These are phyloP conservation scores for Vitis riparia DNA, from an alignment of 164 flowering plant species.

Conservation along the genomic window DNA sequence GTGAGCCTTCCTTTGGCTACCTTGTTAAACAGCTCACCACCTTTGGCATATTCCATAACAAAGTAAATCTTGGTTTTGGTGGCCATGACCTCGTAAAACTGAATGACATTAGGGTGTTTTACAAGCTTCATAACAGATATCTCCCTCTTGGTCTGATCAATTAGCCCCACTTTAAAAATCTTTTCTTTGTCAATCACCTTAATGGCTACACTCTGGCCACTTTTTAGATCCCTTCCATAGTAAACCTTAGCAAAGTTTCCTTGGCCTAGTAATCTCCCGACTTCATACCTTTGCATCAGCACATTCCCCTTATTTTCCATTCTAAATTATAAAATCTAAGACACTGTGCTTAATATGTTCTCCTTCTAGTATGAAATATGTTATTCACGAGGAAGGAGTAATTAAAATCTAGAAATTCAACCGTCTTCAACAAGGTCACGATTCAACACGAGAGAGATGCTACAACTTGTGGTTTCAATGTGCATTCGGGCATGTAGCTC, in stretches of 20 bases:
- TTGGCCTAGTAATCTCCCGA: conserved; percentile 56
- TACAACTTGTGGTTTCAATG: conserved; percentile 1
- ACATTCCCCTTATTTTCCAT: conserved; percentile 42
- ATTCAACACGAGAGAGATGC: conserved; percentile 12
- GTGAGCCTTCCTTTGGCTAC: conserved; percentile 46
- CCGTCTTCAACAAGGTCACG: conserved; percentile 30
- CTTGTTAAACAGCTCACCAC: conserved; percentile 59
- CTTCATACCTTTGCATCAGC: conserved; percentile 45
- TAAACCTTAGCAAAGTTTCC: conserved; percentile 62
- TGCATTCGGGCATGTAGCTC: conserved; percentile 5
- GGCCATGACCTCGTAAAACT: conserved; percentile 60
- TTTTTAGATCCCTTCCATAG: conserved; percentile 33
- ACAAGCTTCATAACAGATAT: conserved; percentile 48
- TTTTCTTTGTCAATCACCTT: conserved; percentile 63
- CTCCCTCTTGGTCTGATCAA: conserved; percentile 51
- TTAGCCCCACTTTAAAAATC: conserved; percentile 42
- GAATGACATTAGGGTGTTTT: conserved; percentile 43
- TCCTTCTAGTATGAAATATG: conserved; percentile 1
- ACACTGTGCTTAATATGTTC: conserved; percentile 2
- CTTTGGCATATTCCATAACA: conserved; percentile 55
- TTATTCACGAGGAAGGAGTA: conserved; percentile 15
- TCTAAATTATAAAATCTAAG: background rate
- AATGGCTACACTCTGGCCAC: conserved; percentile 49
- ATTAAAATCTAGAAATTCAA: conserved; percentile 11
- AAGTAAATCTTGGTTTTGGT: conserved; percentile 50